Conservation (phyloP, 768 basidiomycete genomes). For the Lentinula aciculospora region DNA sequence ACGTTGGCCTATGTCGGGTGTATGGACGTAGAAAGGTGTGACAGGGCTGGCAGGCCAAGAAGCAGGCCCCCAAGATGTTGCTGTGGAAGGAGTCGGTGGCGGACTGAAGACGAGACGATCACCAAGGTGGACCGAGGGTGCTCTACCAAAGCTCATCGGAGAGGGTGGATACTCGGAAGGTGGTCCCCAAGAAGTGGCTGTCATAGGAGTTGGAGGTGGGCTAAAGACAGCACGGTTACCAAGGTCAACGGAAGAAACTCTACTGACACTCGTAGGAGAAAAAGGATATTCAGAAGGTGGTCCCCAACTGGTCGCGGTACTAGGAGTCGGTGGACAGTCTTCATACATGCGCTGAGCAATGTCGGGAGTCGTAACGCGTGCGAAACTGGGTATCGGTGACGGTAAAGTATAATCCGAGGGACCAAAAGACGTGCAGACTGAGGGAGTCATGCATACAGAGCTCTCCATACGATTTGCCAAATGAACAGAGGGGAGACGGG, state of each 20-base stretch:
- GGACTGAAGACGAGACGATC: constrained; percentile 27
- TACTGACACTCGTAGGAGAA: constrained; percentile 15
- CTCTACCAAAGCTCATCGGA: constrained; percentile 14
- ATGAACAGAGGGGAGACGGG: constrained; percentile 47
- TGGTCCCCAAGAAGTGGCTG: constrained; percentile 47
- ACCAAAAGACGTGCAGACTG: constrained; percentile 51
- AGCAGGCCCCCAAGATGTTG: constrained; percentile 46
- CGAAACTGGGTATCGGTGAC: constrained; percentile 27
- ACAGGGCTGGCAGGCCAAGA: constrained; percentile 34
- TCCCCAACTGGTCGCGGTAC: constrained; percentile 44
- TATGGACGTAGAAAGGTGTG: constrained; percentile 28
- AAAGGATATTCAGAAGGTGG: constrained; percentile 28
- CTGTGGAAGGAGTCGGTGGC: constrained; percentile 36
- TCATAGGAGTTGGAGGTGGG: constrained; percentile 35
- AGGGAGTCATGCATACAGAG: constrained; percentile 52
- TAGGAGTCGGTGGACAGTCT: constrained; percentile 45
- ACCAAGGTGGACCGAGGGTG: constrained; percentile 35
- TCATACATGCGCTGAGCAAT: constrained; percentile 51
- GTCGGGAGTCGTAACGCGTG: constrained; percentile 51
- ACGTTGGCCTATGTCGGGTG: constrained; percentile 36
- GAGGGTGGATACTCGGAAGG: constrained; percentile 26
- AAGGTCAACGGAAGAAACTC: constrained; percentile 33
- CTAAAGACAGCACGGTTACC: constrained; percentile 29
- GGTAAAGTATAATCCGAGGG: constrained; percentile 43
- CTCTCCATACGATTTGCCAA: constrained; percentile 46